Evolutionary conservation across 2,329 filamentous ascomycete species (phyloP).

Genomic region (Ophiostoma sp.): DNA sequence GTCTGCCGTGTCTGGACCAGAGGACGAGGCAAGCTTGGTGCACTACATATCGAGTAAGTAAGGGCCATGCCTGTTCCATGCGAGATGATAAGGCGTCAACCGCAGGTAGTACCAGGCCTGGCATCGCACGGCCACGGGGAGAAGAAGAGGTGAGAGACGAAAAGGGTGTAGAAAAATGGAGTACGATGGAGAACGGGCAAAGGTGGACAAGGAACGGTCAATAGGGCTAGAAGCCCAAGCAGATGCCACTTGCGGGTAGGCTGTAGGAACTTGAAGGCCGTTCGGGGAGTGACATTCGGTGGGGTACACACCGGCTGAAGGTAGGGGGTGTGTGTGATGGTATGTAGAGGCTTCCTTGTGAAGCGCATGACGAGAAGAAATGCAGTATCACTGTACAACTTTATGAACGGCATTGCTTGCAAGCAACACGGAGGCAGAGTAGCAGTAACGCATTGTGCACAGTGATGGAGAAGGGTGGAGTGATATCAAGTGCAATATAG

Average conservation of each 20-base stretch:
- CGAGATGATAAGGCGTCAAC: neutral
- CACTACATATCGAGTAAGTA: slow-evolving; percentile 4
- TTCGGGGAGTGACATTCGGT: neutral
- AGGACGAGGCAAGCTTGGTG: neutral
- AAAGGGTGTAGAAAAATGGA: neutral
- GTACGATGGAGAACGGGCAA: neutral
- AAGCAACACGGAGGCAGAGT: neutral
- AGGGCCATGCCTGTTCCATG: neutral
- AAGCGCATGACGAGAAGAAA: neutral
- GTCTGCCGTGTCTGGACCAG: neutral
- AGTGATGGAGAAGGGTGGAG: neutral
- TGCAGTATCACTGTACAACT: neutral
- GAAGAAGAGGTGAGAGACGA: neutral
- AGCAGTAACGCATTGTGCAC: neutral
- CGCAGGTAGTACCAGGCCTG: neutral
- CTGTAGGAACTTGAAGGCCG: neutral
- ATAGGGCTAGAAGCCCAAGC: neutral
- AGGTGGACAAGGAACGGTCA: neutral
- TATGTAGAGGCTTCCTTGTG: neutral
- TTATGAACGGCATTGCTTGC: neutral
- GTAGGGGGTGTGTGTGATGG: neutral
- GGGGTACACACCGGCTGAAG: neutral
- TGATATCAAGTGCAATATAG: neutral
- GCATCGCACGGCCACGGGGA: neutral
- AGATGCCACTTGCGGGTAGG: neutral